Base-by-base conservation (phyloP, 1,284 basidiomycete species). In the Cryptococcus floricola region DNA sequence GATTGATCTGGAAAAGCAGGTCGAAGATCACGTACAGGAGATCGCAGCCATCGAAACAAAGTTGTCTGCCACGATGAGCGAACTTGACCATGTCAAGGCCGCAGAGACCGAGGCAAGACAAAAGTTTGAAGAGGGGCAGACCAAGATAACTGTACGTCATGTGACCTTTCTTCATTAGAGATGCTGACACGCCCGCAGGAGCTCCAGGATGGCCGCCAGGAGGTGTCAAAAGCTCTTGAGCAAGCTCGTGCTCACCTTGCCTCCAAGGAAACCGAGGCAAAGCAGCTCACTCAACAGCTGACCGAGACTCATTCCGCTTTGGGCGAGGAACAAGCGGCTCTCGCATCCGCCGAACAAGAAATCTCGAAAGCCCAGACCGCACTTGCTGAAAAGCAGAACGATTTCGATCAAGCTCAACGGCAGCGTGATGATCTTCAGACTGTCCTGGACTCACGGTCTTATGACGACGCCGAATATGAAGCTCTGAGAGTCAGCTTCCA, bases 81-180 rank as follows among this genome's bases (percentile, higher is more conserved):
- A 58, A 34, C 45, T 57, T 39, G 31, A 34, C 10, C 31, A 34
- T 6, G 31, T 34, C 31, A 34, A 34, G 31, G 31, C 31, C 31
- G 7, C 6, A 10, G 31, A 34, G 31, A 27, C 41, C 12, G 46
- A 50, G 23, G 19, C 44, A 23, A 45, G 49, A 18, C 31, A 39
- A 18, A 34, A 12, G 39, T n/a, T 28, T 3, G 31, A 58, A 41
- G 16, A 37, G 5, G 27, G 47, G 3, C 41, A 51, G 9, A 52
- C 47, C 1, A 54, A 63, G 25, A 23, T 60, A 19, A 48, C 48
- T 49, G 64, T 66, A 37, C 52, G 64, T 55, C 27, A 27, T 19
- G 47, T 8, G 5, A 34, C 31, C 31, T 10, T 34, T 34, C 10
- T 31, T 10, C 31, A 34, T 23, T 23, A 23, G 23, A 23, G 23